Conservation (phyloP, 2,329 filamentous ascomycete species). For the Talaromyces sp. region DNA sequence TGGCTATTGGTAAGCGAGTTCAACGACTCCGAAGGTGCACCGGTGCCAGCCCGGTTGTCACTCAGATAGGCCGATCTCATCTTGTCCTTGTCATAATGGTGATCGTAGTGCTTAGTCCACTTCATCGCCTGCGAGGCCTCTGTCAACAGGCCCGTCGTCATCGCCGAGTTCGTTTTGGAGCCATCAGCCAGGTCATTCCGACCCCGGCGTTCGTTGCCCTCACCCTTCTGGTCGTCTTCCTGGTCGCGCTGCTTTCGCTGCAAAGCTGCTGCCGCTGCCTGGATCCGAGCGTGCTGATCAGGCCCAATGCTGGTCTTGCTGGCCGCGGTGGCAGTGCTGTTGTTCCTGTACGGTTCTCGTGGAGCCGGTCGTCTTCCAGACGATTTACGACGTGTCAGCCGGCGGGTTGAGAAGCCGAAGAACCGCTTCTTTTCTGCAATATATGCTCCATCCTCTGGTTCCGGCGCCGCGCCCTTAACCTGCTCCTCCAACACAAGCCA, state of each 20-base stretch:
- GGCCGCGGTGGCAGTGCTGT: conserved; percentile 48
- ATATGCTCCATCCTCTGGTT: conserved; percentile 79
- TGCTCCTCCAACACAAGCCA: conserved; percentile 98
- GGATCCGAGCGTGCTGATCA: conserved; percentile 89
- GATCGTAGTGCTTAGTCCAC: conserved; percentile 94
- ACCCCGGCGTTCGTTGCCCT: conserved; percentile 45
- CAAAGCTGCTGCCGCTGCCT: conserved; percentile 80
- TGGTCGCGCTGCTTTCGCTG: conserved; percentile 62
- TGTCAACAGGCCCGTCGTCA: conserved; percentile 76
- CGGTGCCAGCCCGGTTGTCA: conserved; percentile 67
- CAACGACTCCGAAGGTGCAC: conserved; percentile 48
- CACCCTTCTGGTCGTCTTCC: conserved; percentile 52
- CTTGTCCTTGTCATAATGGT: conserved; percentile 87
- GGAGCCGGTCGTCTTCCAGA: conserved; percentile 55
- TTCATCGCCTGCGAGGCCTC: conserved; percentile 94
- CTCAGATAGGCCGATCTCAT: conserved; percentile 82
- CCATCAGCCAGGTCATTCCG: conserved; percentile 52
- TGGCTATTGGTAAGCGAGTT: conserved; percentile 31
- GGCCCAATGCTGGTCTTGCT: conserved; percentile 84
- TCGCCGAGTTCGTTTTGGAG: conserved; percentile 79
- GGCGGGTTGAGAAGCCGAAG: conserved; percentile 76
- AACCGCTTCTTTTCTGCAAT: conserved; percentile 94
- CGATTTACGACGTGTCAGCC: conserved; percentile 65
- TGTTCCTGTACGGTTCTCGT: conserved; percentile 50
- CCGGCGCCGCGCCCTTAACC: conserved; percentile 83